These are phyloP conservation scores for Allium fistulosum DNA, from an alignment of 106 monocot genomes.

Conservation along the genomic window DNA sequence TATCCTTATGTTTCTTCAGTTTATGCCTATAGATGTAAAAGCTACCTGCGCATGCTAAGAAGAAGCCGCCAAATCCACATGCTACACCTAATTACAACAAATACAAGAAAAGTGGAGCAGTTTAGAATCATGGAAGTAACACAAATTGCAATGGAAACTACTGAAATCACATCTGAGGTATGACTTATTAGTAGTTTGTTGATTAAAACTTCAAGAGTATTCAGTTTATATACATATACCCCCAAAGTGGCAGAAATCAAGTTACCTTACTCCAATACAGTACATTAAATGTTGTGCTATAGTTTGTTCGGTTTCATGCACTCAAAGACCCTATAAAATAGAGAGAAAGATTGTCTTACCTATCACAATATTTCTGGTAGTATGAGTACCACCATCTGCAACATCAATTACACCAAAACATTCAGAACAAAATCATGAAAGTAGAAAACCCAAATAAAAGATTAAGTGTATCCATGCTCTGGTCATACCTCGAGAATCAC, in stretches of 20 bases:
- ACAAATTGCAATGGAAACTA: background rate
- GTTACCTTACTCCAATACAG: no score
- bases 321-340: background rate
- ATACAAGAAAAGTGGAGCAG: background rate
- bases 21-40: constrained; percentile 9
- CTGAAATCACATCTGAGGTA: background rate
- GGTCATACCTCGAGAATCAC: background rate
- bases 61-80: constrained; percentile 7
- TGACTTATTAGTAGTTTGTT: background rate
- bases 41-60: constrained; percentile 10
- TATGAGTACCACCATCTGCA: background rate
- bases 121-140: no score
- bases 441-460: background rate
- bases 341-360: background rate
- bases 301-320: no score
- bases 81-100: constrained; percentile 9
- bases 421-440: background rate
- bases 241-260: background rate
- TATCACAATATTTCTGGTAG: background rate
- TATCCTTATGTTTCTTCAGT: background rate
- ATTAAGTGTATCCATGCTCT: background rate
- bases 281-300: no score
- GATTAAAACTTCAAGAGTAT: background rate
- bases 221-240: background rate
- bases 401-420: background rate